phyloP scores from a whole-genome alignment of 805 yeast species.

The Cyberlindnera japonica region DNA sequence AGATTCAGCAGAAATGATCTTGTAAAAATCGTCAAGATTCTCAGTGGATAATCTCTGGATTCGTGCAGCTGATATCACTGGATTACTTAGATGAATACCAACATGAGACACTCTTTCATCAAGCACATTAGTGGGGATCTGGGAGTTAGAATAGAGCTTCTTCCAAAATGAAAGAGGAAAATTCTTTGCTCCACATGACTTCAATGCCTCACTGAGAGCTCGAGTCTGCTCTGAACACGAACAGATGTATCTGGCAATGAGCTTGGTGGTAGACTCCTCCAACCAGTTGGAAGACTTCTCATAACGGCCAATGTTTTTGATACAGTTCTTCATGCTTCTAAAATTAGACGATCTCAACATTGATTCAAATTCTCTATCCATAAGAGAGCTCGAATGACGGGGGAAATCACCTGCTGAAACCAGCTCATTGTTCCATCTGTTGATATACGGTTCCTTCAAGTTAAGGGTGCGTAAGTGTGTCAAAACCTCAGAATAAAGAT shows the following conservation, averaged over 20 bases:
- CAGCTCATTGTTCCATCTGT: slow-evolving; percentile 18
- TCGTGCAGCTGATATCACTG: slow-evolving; percentile 7
- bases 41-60: slow-evolving; percentile 9
- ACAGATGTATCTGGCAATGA: slow-evolving; percentile 16
- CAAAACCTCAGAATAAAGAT: slow-evolving; percentile 8
- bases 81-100: slow-evolving; percentile 1
- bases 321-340: slow-evolving; percentile 16
- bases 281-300: slow-evolving; percentile 15
- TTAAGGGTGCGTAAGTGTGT: slow-evolving; percentile 10
- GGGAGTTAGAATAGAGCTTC: slow-evolving; percentile 10
- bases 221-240: slow-evolving; percentile 1
- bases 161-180: slow-evolving; percentile 17
- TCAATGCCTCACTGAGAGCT: slow-evolving; percentile 1
- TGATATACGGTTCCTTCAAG: slow-evolving; percentile 10
- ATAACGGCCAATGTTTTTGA: slow-evolving; percentile 8
- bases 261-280: slow-evolving; percentile 8
- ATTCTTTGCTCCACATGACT: background rate
- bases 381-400: slow-evolving; percentile 9
- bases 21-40: slow-evolving; percentile 14
- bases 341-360: slow-evolving; percentile 14
- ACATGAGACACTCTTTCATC: slow-evolving; percentile 2
- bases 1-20: slow-evolving; percentile 7
- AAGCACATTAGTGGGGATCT: slow-evolving; percentile 7
- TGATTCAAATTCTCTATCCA: slow-evolving; percentile 16
- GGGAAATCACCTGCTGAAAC: slow-evolving; percentile 19